Percentiles rank a stretch among this genome's conserved stretches.
Conservation (phyloP, 495 filamentous ascomycete species). For the Hyaloscypha bicolor region DNA sequence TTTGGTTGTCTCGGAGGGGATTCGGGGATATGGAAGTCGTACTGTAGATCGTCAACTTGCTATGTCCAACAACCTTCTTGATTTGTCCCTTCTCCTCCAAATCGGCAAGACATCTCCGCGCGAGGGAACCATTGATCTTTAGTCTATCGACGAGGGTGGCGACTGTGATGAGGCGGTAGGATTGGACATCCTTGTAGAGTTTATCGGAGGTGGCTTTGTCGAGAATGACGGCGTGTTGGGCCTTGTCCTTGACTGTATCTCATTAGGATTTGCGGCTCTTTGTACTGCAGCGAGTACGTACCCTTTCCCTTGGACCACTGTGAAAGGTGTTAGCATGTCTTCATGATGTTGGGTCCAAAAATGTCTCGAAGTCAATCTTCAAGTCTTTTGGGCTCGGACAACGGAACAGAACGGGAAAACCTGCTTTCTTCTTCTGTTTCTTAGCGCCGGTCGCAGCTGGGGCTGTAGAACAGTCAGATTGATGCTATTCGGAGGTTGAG, state of each 20-base stretch:
- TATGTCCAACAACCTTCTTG: slow-evolving; percentile 97
- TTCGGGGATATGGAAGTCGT: slow-evolving; percentile 41
- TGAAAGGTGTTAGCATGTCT: slow-evolving; percentile 13
- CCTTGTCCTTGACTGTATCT: slow-evolving; percentile 97
- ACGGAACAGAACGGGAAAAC: neutral
- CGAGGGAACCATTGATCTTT: slow-evolving; percentile 99
- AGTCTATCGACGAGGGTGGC: slow-evolving; percentile 97
- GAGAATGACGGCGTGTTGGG: slow-evolving; percentile 88
- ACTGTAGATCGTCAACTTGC: slow-evolving; percentile 99
- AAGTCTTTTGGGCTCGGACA: neutral
- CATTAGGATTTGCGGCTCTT: slow-evolving; percentile 28
- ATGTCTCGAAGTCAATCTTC: neutral
- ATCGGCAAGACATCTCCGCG: slow-evolving; percentile 85
- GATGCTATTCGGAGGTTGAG: neutral
- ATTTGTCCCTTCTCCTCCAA: slow-evolving; percentile 97
- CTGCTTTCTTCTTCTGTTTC: slow-evolving; percentile 87
- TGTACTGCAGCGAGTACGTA: slow-evolving; percentile 45
- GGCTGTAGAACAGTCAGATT: slow-evolving; percentile 47
- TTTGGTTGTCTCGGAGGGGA: too few species aligned
- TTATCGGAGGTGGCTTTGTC: slow-evolving; percentile 82
- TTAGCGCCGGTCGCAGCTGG: slow-evolving; percentile 85
- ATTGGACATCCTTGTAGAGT: slow-evolving; percentile 98
- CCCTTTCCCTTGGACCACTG: slow-evolving; percentile 99
- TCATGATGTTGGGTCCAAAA: neutral
- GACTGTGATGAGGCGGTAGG: slow-evolving; percentile 99